Conservation (phyloP, 2,329 filamentous ascomycete species). For the Phaeosphaeria sp. region DNA sequence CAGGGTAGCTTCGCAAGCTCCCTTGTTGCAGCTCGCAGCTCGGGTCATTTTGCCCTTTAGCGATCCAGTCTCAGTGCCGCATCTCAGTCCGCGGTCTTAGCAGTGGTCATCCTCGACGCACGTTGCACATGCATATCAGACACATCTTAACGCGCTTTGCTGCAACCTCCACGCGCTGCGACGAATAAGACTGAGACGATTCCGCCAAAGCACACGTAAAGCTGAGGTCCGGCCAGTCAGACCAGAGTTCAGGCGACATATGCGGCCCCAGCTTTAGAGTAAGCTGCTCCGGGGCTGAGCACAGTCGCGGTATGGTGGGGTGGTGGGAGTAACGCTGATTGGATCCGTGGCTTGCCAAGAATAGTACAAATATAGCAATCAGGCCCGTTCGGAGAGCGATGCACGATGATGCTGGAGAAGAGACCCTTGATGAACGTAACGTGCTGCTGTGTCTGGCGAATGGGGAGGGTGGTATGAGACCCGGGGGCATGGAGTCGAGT, state of each 20-base stretch:
- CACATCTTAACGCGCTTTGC: conserved; percentile 3
- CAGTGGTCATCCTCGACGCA: conserved; percentile 16
- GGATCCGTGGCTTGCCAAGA: conserved; percentile 19
- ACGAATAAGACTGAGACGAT: conserved; percentile 2
- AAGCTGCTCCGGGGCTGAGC: conserved; percentile 38
- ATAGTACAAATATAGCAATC: conserved; percentile 25
- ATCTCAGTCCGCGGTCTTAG: conserved; percentile 19
- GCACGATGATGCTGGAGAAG: conserved; percentile 19
- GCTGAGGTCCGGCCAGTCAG: conserved; percentile 9
- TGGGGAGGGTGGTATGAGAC: conserved; percentile 7
- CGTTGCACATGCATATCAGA: conserved; percentile 9
- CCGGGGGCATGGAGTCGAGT: conserved; percentile 15
- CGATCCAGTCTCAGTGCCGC: conserved; percentile 25
- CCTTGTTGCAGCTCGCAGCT: conserved; percentile 25
- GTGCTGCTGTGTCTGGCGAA: conserved; percentile 11
- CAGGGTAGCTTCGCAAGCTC: conserved; percentile 17
- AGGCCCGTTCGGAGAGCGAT: conserved; percentile 18
- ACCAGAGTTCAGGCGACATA: conserved; percentile 6
- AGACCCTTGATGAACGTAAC: conserved; percentile 11
- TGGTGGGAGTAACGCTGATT: conserved; percentile 13
- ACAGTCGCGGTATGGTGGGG: conserved; percentile 18
- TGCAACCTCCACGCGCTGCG: not conserved
- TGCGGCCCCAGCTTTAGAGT: conserved; percentile 7
- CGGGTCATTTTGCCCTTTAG: conserved; percentile 16
- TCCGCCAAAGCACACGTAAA: conserved; percentile 18